Conservation (phyloP, 306 rosid genomes). For the Cyamopsis tetragonoloba region DNA sequence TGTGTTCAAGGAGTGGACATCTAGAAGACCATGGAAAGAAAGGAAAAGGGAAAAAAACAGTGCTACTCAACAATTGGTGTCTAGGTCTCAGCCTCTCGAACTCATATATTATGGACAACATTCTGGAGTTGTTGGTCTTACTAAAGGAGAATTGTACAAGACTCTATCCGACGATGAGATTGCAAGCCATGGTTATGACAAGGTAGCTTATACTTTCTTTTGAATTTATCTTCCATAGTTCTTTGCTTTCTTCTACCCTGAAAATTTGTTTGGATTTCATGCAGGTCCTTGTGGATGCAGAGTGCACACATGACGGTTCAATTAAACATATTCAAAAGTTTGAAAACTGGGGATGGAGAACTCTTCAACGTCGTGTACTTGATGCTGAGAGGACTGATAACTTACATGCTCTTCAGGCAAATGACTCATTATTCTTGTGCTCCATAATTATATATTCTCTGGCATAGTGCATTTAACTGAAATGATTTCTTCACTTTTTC, state of each 20-base stretch:
- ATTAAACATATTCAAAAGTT: conserved; percentile 84
- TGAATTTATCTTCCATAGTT: conserved; percentile 2
- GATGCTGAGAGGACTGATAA: conserved; percentile 80
- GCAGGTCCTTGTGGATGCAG: conserved; percentile 96
- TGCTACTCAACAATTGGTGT: conserved; percentile 29
- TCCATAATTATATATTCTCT: not conserved
- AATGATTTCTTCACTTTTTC: not conserved
- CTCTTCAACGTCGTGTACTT: conserved; percentile 72
- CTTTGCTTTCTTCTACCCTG: conserved; percentile 15
- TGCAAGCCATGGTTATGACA: conserved; percentile 66
- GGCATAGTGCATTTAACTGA: not conserved
- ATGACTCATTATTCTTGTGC: conserved; percentile 13
- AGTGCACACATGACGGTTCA: conserved; percentile 98
- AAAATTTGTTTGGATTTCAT: conserved; percentile 19
- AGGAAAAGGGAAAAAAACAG: conserved; percentile 54
- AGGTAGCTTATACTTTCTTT: conserved; percentile 39
- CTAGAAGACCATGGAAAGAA: conserved; percentile 84
- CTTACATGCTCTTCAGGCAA: conserved; percentile 73
- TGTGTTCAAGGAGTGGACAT: conserved; percentile 76
- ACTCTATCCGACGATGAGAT: conserved; percentile 39
- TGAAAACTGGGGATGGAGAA: conserved; percentile 92
- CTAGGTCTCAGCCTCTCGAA: conserved; percentile 54
- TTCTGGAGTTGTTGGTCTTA: conserved; percentile 75
- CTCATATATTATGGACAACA: conserved; percentile 74
- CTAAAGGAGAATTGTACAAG: conserved; percentile 51